A percentile compares a stretch with the other conserved stretches of the same genome.
These are phyloP conservation scores for Citrus inodora DNA, from an alignment of 345 rosid species.

Conservation along the genomic window DNA sequence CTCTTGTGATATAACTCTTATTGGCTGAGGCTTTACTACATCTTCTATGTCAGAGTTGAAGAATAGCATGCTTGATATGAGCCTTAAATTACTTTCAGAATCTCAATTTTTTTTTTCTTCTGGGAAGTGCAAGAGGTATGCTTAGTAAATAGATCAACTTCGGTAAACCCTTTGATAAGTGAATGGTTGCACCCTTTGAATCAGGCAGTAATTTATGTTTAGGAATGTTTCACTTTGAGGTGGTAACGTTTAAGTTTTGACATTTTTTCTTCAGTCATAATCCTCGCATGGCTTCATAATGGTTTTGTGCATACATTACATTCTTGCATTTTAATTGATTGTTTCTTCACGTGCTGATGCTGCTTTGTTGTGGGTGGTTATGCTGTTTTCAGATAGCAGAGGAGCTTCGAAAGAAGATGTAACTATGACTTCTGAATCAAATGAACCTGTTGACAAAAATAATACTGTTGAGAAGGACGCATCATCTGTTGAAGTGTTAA, in stretches of 20 bases:
- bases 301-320: not conserved
- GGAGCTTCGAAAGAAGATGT: constrained; percentile 31
- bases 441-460: constrained; percentile 20
- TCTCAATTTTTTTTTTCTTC: not conserved
- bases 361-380: constrained; percentile 18
- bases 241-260: not conserved
- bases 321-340: constrained; percentile 2
- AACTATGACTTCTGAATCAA: constrained; percentile 22
- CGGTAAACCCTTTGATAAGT: not conserved
- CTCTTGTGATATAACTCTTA: not conserved
- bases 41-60: not conserved
- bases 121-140: not conserved
- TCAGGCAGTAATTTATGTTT: not conserved
- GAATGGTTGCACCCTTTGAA: not conserved
- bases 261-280: not conserved
- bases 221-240: not conserved
- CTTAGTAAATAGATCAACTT: not conserved
- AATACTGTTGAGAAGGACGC: constrained; percentile 24
- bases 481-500: constrained; percentile 18
- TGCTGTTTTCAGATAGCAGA: constrained; percentile 32
- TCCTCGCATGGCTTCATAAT: not conserved
- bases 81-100: not conserved
- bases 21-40: not conserved
- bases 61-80: not conserved
- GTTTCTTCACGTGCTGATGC: not conserved